Base-by-base conservation (phyloP, 805 yeast genomes). In the Kregervanrija pseudodelftensis region DNA sequence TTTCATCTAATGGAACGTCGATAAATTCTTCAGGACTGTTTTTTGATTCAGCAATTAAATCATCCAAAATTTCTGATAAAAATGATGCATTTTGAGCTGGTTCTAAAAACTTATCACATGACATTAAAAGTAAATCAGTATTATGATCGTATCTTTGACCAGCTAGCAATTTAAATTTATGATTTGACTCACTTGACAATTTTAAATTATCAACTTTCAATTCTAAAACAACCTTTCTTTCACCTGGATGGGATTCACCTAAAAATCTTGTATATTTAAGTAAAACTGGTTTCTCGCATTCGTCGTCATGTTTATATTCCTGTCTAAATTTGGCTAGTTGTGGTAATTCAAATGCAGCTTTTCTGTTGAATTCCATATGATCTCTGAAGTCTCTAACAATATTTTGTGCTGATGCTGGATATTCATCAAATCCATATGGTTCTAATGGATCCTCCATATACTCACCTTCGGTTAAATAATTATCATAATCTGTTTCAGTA, bases 311-410 rank as follows among this genome's bases (percentile, higher is more conserved):
- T 32, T 57, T 61, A 67, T 85, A 90, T 48, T 72, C 73, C 63
- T 83, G 79, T 54, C 91, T 82, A 60, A 73, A 85, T 62, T 87
- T 80, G 36, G 82, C 80, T 51, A 93, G 72, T 45, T 79, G 74
- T 7, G 99, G 99, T 72, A 91, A 74, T 61, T 91, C 98, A 66
- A 83, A 91, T 0, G 97, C 96, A 10, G 95, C 87, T 37, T 87
- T 72, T 55, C 97, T 76, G 58, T 82, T 82, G 56, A 82, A 79
- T 51, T 84, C 78, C 53, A 95, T 80, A 54, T 77, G 80, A 51
- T 78, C 82, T 58, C 97, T 76, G 56, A 80, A 85, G 51, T 79
- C 82, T 45, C 78, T 77, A 32, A 82, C 74, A 48, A 76, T 74
- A 55, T 83, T 81, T 54, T 83, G 95, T 16, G 93, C 95, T 11